A percentile compares a stretch with the other conserved stretches of the same genome.
Conservation (phyloP, 1,284 basidiomycete genomes). For the Boletellus deceptivus region DNA sequence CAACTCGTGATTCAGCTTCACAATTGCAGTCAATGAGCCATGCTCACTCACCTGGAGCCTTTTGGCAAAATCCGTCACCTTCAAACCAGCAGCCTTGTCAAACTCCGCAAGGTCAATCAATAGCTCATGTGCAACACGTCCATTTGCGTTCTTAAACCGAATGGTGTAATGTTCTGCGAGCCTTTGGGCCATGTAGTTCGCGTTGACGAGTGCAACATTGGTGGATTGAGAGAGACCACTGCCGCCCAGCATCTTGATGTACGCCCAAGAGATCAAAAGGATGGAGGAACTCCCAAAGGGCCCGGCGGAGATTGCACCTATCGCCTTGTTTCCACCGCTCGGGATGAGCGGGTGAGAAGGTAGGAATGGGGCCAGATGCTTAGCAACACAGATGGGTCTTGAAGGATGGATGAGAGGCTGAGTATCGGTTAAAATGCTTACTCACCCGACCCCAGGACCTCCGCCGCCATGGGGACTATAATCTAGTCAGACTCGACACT, state of each 20-base stretch:
- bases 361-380: conserved; percentile 93
- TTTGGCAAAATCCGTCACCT: conserved; percentile 96
- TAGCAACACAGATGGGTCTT: conserved; percentile 92
- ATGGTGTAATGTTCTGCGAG: conserved; percentile 85
- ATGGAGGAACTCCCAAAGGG: conserved; percentile 96
- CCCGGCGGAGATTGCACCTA: conserved; percentile 87
- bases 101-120: conserved; percentile 95
- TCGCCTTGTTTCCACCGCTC: conserved; percentile 70
- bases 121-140: conserved; percentile 92
- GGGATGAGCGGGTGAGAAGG: conserved; percentile 85
- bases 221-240: conserved; percentile 83
- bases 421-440: neutral
- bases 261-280: conserved; percentile 96
- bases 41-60: conserved; percentile 67
- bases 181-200: conserved; percentile 95
- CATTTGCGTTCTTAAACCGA: conserved; percentile 88
- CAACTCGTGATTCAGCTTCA: neutral
- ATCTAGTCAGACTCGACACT: conserved; percentile 9
- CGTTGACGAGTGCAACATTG: conserved; percentile 86
- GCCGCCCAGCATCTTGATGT: conserved; percentile 97
- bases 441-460: conserved; percentile 88
- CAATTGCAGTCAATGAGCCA: neutral
- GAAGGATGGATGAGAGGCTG: conserved; percentile 8
- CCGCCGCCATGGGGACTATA: conserved; percentile 92
- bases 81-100: conserved; percentile 83